Evolutionary conservation across 1,284 basidiomycete genomes (phyloP), one percentile per base, ranked within the genome.

Genomic region (Cryptococcus sp.): DNA sequence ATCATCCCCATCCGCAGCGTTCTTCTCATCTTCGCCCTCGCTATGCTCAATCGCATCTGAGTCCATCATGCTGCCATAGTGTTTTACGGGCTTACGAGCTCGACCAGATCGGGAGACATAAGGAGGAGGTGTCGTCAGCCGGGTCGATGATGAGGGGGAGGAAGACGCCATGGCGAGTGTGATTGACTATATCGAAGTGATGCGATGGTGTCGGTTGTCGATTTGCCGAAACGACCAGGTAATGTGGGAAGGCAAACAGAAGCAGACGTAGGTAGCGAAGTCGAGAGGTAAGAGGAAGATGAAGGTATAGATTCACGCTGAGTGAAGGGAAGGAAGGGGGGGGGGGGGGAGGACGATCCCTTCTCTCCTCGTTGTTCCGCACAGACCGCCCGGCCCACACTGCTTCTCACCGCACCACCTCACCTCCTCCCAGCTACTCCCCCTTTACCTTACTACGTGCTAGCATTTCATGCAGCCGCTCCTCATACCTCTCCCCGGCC

Each of bases 11-110:
- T 7, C 19, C 25, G 9, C 11, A 33, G 7, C 28, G 14, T 33
- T 23, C 22, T 40, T 34, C 14, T 47, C 46, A 10, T 47, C 46
- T 32, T 47, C 46, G 11, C 31, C 46, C 12, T 47, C 46, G 21
- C 21, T 25, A 26, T 28, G 4, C n/a, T 40, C 38, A 24, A 47
- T 42, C 4, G 6, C 14, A 40, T 48, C 51, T 25, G 34, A 39
- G 32, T 43, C 38, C n/a, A 44, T 25, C 37, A 44, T 42, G 7
- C 12, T 16, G 3, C 46, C 46, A 21, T 41, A 47, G 19, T 47
- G 39, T 3, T 23, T 23, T 11, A 47, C 46, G 21, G 46, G 46
- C 22, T 25, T 40, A 7, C 46, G 35, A 21, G 14, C 25, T 32
- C 45, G 4, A 3, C 28, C 24, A 11, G 45, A 39, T 3, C 33